phyloP scores from a whole-genome alignment of 2,329 filamentous ascomycete species.

The Fusarium sp. region DNA sequence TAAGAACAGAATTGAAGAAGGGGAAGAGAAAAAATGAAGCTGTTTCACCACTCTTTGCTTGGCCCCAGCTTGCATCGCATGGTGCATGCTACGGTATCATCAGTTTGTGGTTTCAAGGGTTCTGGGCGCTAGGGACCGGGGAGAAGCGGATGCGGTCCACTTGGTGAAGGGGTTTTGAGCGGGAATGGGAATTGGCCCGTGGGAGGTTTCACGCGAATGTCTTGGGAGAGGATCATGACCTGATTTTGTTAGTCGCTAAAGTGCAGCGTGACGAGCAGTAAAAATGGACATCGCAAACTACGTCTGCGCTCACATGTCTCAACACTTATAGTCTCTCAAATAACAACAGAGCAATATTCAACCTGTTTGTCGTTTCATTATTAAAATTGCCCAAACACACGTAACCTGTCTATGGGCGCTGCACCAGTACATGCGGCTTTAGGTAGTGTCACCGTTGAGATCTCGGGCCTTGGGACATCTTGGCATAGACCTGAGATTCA shows the following conservation, averaged over 20 bases:
- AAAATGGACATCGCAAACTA: background rate
- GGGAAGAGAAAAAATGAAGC: background rate
- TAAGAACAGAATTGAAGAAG: fast-evolving
- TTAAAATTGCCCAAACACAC: too few species aligned
- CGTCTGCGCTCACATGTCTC: fast-evolving
- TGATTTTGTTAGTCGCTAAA: background rate
- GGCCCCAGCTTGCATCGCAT: conserved; percentile 10
- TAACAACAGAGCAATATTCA: background rate
- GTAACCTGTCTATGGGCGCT: too few species aligned
- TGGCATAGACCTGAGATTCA: background rate
- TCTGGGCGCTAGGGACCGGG: conserved; percentile 2
- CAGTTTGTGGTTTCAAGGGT: background rate
- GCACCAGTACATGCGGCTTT: background rate
- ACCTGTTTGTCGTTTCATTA: too few species aligned
- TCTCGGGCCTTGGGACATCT: background rate
- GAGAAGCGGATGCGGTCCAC: background rate
- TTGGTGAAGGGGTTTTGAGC: background rate
- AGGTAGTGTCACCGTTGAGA: background rate
- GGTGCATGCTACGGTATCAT: background rate
- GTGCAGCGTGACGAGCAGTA: background rate
- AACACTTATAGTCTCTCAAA: background rate
- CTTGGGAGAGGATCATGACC: background rate
- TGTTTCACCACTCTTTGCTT: background rate
- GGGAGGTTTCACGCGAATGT: background rate
- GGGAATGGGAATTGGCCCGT: background rate